Base-by-base conservation (phyloP, 2,329 filamentous ascomycete species). In the Aspergillus transmontanensis region DNA sequence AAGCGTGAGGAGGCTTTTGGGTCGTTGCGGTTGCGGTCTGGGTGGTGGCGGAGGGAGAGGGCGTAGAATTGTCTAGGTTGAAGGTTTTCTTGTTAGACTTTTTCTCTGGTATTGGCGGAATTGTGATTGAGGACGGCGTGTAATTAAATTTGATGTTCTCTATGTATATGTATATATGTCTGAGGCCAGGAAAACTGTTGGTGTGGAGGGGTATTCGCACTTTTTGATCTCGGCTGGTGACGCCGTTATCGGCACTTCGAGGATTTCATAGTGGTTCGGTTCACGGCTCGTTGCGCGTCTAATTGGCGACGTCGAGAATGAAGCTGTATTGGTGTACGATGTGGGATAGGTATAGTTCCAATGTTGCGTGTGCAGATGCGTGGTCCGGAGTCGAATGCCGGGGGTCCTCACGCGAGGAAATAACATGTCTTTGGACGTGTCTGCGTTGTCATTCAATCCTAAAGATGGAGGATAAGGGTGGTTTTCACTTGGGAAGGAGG, bases 21-120 rank as follows among this genome's bases (percentile, higher is more conserved):
- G 78, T 97, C 90, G 70, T 86, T 75, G 64, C 85, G 92, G 83
- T 98, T 96, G 75, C 89, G 88, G 84, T 99, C 95, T 1, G 95
- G 95, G 79, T 99, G 95, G 84, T 97, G 90, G 59, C 86, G 82
- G 80, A 97, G 96, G 74, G 93, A 97, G 76, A 98, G 91, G 65
- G 85, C 80, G 84, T 97, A 98, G 86, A 97, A 99, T 76, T 87
- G 80, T 69, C 81, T 83, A 56, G 56, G 66, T 56, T 32, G 9
- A n/a, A 57, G 48, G 19, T 41, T 56, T 48, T 32, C 7, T 50
- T 26, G 21, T 53, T 41, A 48, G 30, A 34, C 3, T 14, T 23
- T 28, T 3, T 55, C 4, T 55, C 9, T 34, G 2, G 9, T 53
- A 12, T 53, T 32, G 2, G n/a, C 9, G 12, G 6, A 6, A 39